phyloP scores from a whole-genome alignment of 208 protist genomes.

The Trypanosoma cruzi region DNA sequence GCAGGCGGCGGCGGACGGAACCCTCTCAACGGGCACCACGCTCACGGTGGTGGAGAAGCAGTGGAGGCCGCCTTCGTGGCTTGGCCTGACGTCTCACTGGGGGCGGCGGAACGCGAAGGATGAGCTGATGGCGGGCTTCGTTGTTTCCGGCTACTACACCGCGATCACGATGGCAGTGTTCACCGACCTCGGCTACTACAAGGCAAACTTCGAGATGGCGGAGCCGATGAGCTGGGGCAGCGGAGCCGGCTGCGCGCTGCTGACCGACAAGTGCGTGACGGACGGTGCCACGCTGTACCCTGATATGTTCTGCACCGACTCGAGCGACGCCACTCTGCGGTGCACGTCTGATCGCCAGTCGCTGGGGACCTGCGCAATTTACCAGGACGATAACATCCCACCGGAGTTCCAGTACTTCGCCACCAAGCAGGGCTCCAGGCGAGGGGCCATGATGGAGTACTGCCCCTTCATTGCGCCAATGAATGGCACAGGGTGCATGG shows the following conservation, averaged over 20 bases:
- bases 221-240: constrained; percentile 31
- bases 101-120: constrained; percentile 24
- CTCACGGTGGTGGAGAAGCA: too few relatives aligned
- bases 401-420: too few relatives aligned
- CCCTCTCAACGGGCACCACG: too few relatives aligned
- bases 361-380: constrained; percentile 30
- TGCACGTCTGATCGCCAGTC: constrained; percentile 35
- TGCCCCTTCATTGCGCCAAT: too few relatives aligned
- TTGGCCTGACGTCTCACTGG: constrained; percentile 33
- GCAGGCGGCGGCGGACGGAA: too few relatives aligned
- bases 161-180: constrained; percentile 9
- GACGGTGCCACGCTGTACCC: constrained; percentile 15
- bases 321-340: not conserved
- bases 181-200: constrained; percentile 30
- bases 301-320: constrained; percentile 32
- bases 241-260: constrained; percentile 22
- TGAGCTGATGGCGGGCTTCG: constrained; percentile 27
- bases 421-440: too few relatives aligned
- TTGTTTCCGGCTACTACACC: constrained; percentile 11
- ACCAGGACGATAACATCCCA: too few relatives aligned
- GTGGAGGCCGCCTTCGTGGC: too few relatives aligned
- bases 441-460: too few relatives aligned
- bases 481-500: too few relatives aligned
- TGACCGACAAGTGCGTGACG: constrained; percentile 10
- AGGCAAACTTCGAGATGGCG: constrained; percentile 29